These are phyloP conservation scores for Verticillium isaacii DNA, from an alignment of 2,329 filamentous ascomycete genomes.

Conservation along the genomic window DNA sequence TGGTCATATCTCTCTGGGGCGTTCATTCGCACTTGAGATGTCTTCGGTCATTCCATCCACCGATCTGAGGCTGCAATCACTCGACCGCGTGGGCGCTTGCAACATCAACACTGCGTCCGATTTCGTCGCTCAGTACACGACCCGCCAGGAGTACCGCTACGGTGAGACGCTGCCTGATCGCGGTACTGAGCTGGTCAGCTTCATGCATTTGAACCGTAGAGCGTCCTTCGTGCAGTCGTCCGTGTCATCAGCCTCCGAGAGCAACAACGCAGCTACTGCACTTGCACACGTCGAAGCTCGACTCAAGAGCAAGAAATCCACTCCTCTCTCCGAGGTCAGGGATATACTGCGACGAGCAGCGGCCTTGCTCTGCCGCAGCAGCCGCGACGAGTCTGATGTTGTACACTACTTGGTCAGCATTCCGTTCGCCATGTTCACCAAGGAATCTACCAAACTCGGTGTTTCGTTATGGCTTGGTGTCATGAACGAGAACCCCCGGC, in stretches of 20 bases:
- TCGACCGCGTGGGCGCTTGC: constrained; percentile 69
- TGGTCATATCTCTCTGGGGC: constrained; percentile 84
- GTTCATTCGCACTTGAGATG: constrained; percentile 92
- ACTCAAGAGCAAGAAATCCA: constrained; percentile 62
- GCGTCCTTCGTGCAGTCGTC: constrained; percentile 47
- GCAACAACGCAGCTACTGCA: constrained; percentile 56
- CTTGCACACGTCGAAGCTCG: constrained; percentile 70
- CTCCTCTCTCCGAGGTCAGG: constrained; percentile 70
- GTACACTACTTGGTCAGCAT: constrained; percentile 86
- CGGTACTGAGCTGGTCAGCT: constrained; percentile 59
- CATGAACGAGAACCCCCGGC: constrained; percentile 88
- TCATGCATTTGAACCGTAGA: constrained; percentile 50
- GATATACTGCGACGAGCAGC: constrained; percentile 82
- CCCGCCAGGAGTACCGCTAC: constrained; percentile 90
- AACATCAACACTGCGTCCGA: constrained; percentile 90
- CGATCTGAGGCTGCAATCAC: constrained; percentile 78
- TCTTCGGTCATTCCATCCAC: constrained; percentile 80
- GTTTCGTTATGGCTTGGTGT: constrained; percentile 95
- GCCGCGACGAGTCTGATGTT: constrained; percentile 70
- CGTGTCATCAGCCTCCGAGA: constrained; percentile 47
- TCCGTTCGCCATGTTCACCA: constrained; percentile 88
- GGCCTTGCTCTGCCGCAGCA: constrained; percentile 75
- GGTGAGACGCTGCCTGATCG: constrained; percentile 70
- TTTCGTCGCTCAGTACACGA: constrained; percentile 95
- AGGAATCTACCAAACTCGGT: constrained; percentile 91